Base-by-base conservation (phyloP, 495 filamentous ascomycete genomes). In the Talaromyces adpressus region DNA sequence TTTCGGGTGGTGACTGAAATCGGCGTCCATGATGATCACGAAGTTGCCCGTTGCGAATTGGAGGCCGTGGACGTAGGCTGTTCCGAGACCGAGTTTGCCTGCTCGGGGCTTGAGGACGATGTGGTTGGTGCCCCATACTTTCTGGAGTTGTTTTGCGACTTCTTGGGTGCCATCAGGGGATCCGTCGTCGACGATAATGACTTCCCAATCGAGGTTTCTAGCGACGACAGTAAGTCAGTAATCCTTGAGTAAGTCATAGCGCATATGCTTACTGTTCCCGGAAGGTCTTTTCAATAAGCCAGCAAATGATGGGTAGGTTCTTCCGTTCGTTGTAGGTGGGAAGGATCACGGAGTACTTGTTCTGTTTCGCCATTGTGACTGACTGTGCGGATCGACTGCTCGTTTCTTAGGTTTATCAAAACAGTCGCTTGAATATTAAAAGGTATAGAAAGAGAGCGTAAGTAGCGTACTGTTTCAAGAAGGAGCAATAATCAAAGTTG, bases 11-110 rank as follows among this genome's bases (percentile, higher is more conserved):
- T 98, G 95, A 71, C 86, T 90, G 85, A 98, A 98, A 77, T 98
- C 94, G 75, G 94, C 94, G 80, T 98, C 94, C 94, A 98, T 98
- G 82, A 98, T 98, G 81, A 98, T 91, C 63, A 98, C 89, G 75
- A 85, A 98, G 82, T 92, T 97, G 66, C 94, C 94, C 23, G 86
- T 91, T 39, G 81, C 88, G 72, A 87, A 96, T 70, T 93, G 82
- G 59, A 98, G 82, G 47, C 94, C 94, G 74, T 98, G 93, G 51
- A 98, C 90, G 79, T 98, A 98, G 9, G 95, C 94, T 2, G 94
- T 98, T 62, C 94, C 94, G 27, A 98, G 86, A 18, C 95, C 95
- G 47, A 98, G 89, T 80, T 98, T 98, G 64, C 94, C 95, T 22
- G 89, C 82, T 65, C 94, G 93, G 22, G 92, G 82, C 74, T 91